These are phyloP conservation scores for Cytospora paraplurivora DNA, from an alignment of 2,329 filamentous ascomycete species.

Conservation along the genomic window DNA sequence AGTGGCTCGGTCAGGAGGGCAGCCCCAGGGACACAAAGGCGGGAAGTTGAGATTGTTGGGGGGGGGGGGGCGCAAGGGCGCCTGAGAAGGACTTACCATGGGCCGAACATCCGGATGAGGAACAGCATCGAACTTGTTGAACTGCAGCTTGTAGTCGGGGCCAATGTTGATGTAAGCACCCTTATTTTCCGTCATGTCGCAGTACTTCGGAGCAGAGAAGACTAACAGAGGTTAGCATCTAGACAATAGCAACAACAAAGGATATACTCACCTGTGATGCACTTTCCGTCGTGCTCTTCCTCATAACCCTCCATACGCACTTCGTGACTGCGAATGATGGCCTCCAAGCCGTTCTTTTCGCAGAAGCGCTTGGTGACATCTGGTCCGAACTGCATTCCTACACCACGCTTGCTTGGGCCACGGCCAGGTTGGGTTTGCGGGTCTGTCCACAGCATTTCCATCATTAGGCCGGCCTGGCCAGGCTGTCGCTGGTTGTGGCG, in stretches of 20 bases:
- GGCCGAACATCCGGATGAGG: conserved; percentile 94
- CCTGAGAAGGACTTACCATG: conserved; percentile 60
- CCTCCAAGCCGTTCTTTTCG: conserved; percentile 90
- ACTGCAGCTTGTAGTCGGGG: conserved; percentile 86
- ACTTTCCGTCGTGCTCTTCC: conserved; percentile 91
- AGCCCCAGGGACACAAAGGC: neutral
- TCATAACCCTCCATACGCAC: conserved; percentile 99
- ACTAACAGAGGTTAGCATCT: conserved; percentile 53
- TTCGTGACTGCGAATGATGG: conserved; percentile 95
- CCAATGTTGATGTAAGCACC: conserved; percentile 98
- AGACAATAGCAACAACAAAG: neutral
- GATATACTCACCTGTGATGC: conserved; percentile 75
- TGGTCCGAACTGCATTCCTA: conserved; percentile 94
- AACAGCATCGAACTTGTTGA: conserved; percentile 93
- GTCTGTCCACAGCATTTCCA: conserved; percentile 99
- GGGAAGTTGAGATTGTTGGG: no score
- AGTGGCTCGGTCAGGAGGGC: neutral
- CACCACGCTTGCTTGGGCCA: conserved; percentile 93
- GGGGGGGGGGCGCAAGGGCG: no score
- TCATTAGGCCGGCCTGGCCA: conserved; percentile 93
- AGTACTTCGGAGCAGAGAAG: conserved; percentile 97
- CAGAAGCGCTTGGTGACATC: conserved; percentile 97
- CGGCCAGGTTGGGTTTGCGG: conserved; percentile 84
- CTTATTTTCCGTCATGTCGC: conserved; percentile 96
- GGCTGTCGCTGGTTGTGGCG: conserved; percentile 89